Percentiles rank a stretch among this genome's conserved stretches.
These are phyloP conservation scores for Carex scoparia DNA, from an alignment of 176 grass and related monocot species.

Conservation along the genomic window DNA sequence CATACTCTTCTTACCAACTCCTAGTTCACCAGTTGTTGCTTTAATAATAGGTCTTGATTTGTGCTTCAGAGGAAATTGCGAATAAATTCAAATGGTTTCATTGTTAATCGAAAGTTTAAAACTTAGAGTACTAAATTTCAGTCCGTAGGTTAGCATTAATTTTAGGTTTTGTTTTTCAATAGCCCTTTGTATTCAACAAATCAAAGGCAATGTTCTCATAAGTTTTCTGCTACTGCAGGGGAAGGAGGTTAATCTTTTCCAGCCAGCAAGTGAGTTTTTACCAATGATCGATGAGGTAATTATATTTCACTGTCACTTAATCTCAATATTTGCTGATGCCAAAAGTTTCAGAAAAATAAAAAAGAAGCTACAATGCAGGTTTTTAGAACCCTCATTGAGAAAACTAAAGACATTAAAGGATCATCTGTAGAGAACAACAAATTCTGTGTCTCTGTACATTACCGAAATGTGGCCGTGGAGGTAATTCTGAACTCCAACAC, in stretches of 20 bases:
- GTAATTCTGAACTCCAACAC: slow-evolving; percentile 36
- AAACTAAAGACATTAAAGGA: slow-evolving; percentile 56
- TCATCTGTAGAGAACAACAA: slow-evolving; percentile 91
- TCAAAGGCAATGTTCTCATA: neutral
- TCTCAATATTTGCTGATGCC: slow-evolving; percentile 16
- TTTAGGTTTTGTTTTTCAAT: neutral
- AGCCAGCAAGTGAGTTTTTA: slow-evolving; percentile 91
- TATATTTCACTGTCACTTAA: neutral
- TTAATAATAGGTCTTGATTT: neutral
- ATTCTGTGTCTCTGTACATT: slow-evolving; percentile 93
- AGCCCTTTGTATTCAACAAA: neutral
- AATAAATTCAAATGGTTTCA: neutral
- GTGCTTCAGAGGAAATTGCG: neutral
- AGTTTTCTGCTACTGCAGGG: slow-evolving; percentile 28
- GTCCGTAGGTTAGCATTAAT: neutral
- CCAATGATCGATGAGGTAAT: slow-evolving; percentile 77
- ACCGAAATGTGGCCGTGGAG: slow-evolving; percentile 62
- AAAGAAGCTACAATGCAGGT: slow-evolving; percentile 43
- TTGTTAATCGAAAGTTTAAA: neutral
- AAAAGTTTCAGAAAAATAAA: slow-evolving; percentile 16
- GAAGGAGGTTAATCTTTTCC: slow-evolving; percentile 86
- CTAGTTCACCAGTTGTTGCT: neutral
- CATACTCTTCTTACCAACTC: neutral
- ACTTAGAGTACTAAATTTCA: neutral
- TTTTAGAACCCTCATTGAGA: slow-evolving; percentile 62